Conservation (phyloP, 768 basidiomycete genomes). For the Lentinula raphanica region DNA sequence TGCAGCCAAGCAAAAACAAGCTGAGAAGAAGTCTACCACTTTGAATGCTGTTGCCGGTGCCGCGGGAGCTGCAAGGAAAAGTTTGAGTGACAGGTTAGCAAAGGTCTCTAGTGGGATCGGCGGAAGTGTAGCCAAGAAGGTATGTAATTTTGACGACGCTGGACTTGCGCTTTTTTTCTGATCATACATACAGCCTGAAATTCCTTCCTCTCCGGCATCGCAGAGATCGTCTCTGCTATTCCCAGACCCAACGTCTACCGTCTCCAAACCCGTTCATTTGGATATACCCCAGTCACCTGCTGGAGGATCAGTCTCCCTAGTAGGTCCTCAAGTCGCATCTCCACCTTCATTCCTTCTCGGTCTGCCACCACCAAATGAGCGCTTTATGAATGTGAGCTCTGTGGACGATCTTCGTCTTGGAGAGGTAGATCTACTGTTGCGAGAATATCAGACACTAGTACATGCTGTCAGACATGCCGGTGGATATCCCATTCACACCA, state of each 20-base stretch:
- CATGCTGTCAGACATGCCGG: slow-evolving; percentile 57
- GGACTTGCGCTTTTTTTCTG: slow-evolving; percentile 13
- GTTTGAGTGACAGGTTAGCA: slow-evolving; percentile 77
- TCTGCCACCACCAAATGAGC: slow-evolving; percentile 57
- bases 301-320: background rate
- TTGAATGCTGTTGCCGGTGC: slow-evolving; percentile 7
- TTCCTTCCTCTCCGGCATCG: slow-evolving; percentile 28
- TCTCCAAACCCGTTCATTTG: background rate
- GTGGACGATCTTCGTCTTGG: slow-evolving; percentile 75
- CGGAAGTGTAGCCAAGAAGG: slow-evolving; percentile 32
- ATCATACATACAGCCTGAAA: background rate
- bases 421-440: slow-evolving; percentile 75
- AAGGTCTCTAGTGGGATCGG: slow-evolving; percentile 55
- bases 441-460: slow-evolving; percentile 77
- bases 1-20: slow-evolving; percentile 11
- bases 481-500: slow-evolving; percentile 38
- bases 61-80: slow-evolving; percentile 43
- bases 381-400: slow-evolving; percentile 63
- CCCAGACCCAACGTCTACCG: slow-evolving; percentile 13
- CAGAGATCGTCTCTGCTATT: slow-evolving; percentile 36
- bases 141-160: background rate
- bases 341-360: slow-evolving; percentile 19
- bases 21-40: slow-evolving; percentile 1
- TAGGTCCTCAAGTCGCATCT: background rate
- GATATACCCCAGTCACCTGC: background rate